Base-by-base conservation (phyloP, 306 rosid species). In the Clitoria ternatea region DNA sequence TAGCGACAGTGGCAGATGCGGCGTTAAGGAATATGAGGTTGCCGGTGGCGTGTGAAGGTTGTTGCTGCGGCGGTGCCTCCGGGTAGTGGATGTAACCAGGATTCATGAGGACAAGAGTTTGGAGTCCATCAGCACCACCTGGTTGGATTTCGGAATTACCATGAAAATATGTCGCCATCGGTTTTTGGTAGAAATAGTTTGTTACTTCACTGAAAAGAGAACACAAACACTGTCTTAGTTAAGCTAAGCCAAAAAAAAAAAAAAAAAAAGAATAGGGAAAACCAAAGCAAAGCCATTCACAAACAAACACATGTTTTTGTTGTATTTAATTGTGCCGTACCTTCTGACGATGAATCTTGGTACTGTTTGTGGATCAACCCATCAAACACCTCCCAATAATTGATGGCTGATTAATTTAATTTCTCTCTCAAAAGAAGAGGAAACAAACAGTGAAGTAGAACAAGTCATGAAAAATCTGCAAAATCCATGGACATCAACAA, bases 151-250 rank as follows among this genome's bases (percentile, higher is more conserved):
- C 99, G 15, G 99, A 70, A 80, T 86, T 91, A 2, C 92, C 96
- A 77, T 95, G 99, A 77, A 77, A 92, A 81, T 95, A 95, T 45
- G 99, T 88, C 83, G 97, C 96, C 99, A 95, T 93, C 84, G 85
- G 27, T 57, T 62, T 77, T 72, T 73, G 49, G 81, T 54, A 59
- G 72, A 55, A 70, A 76, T 66, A 44, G 57, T 54, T 24, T 17
- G 24, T 80, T 55, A 54, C 74, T 79, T 83, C 79, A 59, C 86
- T 82, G 79, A 52, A 82, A 86, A 82, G 77, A 70, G 72, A 80
- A 72, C 24, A 33, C 30, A 13, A 80, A 71, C 15, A 26, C 29
- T 7, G 30, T 66, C 75, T 79, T 64, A 79, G 82, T 81, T 79
- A 84, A 43, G n/a, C 50, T 64, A 78, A 7, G 45, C 32, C 3